Conservation (phyloP, 306 rosid species). For the Astragalus glycyphyllos region DNA sequence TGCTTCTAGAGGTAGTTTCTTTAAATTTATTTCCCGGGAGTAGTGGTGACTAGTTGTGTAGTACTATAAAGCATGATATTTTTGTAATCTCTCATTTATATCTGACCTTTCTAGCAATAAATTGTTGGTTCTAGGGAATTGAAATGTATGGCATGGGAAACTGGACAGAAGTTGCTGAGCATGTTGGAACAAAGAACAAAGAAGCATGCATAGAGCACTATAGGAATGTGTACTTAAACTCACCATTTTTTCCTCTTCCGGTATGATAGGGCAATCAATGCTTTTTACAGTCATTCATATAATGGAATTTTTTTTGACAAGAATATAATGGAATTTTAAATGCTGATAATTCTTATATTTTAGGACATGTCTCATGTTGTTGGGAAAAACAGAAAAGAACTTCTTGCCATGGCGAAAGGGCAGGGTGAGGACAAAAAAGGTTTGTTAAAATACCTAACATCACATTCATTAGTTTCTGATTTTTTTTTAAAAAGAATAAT, state of each 20-base stretch:
- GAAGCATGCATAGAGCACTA: conserved; percentile 93
- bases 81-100: conserved; percentile 20
- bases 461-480: conserved; percentile 13
- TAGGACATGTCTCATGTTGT: conserved; percentile 98
- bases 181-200: conserved; percentile 96
- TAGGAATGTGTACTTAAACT: conserved; percentile 73
- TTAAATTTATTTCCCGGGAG: conserved; percentile 30
- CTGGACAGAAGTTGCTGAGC: conserved; percentile 99
- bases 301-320: conserved; percentile 38
- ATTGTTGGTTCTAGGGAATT: conserved; percentile 64
- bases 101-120: conserved; percentile 29
- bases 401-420: conserved; percentile 97
- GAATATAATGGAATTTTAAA: conserved; percentile 38
- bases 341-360: conserved; percentile 45
- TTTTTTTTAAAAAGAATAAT: not conserved
- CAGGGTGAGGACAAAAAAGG: conserved; percentile 95
- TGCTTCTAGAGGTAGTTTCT: conserved; percentile 84
- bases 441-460: conserved; percentile 41
- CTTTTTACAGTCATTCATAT: conserved; percentile 31
- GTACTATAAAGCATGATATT: conserved; percentile 20
- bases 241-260: conserved; percentile 90
- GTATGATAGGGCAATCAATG: conserved; percentile 50
- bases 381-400: conserved; percentile 95
- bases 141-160: conserved; percentile 99
- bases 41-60: conserved; percentile 30